A percentile compares a stretch with the other conserved stretches of the same genome.
These are phyloP conservation scores for Cryphonectria carpinicola DNA, from an alignment of 2,329 filamentous ascomycete genomes.

Conservation along the genomic window DNA sequence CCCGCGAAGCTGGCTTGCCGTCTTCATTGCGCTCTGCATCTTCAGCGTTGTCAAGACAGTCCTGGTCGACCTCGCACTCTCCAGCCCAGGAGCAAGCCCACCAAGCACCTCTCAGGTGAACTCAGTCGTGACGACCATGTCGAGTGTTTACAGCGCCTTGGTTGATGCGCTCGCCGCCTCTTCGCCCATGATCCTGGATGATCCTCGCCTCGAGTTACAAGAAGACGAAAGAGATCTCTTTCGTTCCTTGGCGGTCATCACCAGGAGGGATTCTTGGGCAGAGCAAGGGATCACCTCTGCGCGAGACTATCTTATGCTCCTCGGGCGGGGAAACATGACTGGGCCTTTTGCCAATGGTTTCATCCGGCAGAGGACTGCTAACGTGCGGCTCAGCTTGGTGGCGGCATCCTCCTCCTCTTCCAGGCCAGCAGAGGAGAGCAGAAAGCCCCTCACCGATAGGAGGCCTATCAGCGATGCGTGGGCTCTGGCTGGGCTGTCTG, in stretches of 20 bases:
- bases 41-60: constrained; percentile 60
- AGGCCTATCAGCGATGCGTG: constrained; percentile 45
- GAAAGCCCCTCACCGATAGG: constrained; percentile 45
- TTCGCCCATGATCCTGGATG: constrained; percentile 50
- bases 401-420: constrained; percentile 40
- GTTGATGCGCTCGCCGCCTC: constrained; percentile 53
- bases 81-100: constrained; percentile 30
- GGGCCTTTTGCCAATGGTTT: constrained; percentile 47
- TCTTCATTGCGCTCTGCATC: constrained; percentile 61
- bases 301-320: constrained; percentile 53
- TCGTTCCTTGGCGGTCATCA: constrained; percentile 47
- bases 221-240: constrained; percentile 51
- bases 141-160: constrained; percentile 55
- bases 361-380: constrained; percentile 43
- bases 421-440: constrained; percentile 39
- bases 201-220: constrained; percentile 45
- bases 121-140: constrained; percentile 43
- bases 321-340: constrained; percentile 50
- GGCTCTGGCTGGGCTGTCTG: constrained; percentile 36
- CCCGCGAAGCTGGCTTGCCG: constrained; percentile 53
- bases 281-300: constrained; percentile 50
- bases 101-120: constrained; percentile 11
- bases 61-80: constrained; percentile 50
- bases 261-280: constrained; percentile 53
- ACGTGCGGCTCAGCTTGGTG: constrained; percentile 37